Conservation (phyloP, 2,329 filamentous ascomycete genomes). For the Aureobasidium vineae region DNA sequence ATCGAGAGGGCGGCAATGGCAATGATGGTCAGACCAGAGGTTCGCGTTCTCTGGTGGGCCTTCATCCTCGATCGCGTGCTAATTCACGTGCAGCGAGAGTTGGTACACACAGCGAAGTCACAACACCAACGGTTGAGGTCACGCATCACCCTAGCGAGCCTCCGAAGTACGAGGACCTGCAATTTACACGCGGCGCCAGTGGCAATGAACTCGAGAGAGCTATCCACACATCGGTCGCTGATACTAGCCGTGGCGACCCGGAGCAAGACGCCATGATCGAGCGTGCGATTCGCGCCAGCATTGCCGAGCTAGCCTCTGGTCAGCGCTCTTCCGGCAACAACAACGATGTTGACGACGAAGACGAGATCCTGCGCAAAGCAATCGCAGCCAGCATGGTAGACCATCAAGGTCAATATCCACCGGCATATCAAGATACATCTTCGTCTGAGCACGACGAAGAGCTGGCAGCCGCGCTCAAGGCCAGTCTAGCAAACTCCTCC, state of each 20-base stretch:
- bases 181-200: constrained; percentile 43
- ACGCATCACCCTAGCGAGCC: constrained; percentile 35
- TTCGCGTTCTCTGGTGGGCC: not conserved
- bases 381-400: constrained; percentile 52
- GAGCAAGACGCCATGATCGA: constrained; percentile 71
- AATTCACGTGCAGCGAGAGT: constrained; percentile 2
- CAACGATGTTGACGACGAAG: constrained; percentile 39
- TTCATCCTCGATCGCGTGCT: constrained; percentile 1
- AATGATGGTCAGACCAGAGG: not conserved
- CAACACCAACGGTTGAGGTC: constrained; percentile 9
- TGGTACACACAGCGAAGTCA: not conserved
- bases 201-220: constrained; percentile 63
- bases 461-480: constrained; percentile 39
- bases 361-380: constrained; percentile 46
- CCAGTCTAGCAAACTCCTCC: constrained; percentile 33
- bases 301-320: constrained; percentile 54
- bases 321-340: not conserved
- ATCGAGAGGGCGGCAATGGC: constrained; percentile 22
- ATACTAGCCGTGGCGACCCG: constrained; percentile 67
- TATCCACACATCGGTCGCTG: constrained; percentile 65
- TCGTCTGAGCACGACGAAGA: constrained; percentile 32
- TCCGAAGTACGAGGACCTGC: constrained; percentile 37
- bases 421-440: constrained; percentile 12
- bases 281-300: constrained; percentile 68
- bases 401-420: not conserved